Evolutionary conservation across 2,329 filamentous ascomycete species (phyloP), one percentile per base, ranked within the genome.

Genomic region (Cadophora sp.): DNA sequence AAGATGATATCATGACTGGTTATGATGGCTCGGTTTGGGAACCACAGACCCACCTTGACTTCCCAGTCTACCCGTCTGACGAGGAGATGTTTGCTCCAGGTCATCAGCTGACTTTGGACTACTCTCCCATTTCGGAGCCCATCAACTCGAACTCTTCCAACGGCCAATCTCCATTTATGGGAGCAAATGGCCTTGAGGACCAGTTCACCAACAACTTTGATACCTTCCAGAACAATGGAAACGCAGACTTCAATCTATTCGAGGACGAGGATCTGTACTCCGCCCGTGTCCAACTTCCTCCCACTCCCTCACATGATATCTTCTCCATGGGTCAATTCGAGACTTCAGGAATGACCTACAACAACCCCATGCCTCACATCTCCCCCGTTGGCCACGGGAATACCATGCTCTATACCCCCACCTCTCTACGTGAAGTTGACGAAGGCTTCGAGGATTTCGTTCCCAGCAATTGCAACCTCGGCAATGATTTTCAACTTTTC

Each of bases 361-460:
- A 58, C 29, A 56, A 76, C 46, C 73, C 79, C 7, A 76, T 79
- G 43, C 80, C 83, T 29, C 89, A 92, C 69, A 85, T 93, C 69
- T 93, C 91, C 3, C 90, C 91, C 9, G 83, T 84, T 64, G 91
- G 89, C 5, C 90, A 92, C 74, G 85, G 86, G 43, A 89, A 91
- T 68, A 81, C 88, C 1, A 91, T 92, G 81, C 84, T 93, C 37
- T 91, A 85, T 79, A 91, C 91, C 11, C 89, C 91, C 59, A 84
- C 84, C 51, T 89, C 89, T 0, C 79, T 88, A 68, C 81, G 82
- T 22, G 85, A 87, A 27, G 83, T 88, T 29, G 91, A 93, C 69
- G 90, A 93, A 65, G 76, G 74, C 3, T 77, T 76, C 53, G 73
- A 74, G 29, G 74, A 76, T 63, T 70, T 74, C 37, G 59, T 71